phyloP scores from a whole-genome alignment of 2,329 filamentous ascomycete species.

The Colletotrichum paranaense region DNA sequence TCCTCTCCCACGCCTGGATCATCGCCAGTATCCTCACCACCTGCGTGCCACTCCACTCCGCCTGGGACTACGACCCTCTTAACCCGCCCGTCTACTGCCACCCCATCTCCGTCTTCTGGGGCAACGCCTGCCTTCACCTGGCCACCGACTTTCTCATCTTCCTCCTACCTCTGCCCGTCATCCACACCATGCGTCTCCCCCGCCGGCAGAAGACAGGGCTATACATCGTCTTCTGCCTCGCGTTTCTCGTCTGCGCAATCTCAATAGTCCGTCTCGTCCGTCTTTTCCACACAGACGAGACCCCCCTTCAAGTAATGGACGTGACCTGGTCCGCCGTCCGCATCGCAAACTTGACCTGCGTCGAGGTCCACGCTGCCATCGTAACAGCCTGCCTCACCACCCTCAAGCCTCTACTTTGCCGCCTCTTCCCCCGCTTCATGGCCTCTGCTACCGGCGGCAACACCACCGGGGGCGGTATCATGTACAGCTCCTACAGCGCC shows the following conservation, averaged over 20 bases:
- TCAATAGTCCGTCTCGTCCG: slow-evolving; percentile 46
- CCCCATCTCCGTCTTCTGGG: slow-evolving; percentile 39
- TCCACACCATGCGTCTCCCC: slow-evolving; percentile 55
- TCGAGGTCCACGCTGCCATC: slow-evolving; percentile 50
- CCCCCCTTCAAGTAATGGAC: slow-evolving; percentile 36
- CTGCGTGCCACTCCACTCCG: slow-evolving; percentile 37
- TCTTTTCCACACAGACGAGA: slow-evolving; percentile 38
- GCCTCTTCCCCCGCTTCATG: slow-evolving; percentile 42
- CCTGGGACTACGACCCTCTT: slow-evolving; percentile 34
- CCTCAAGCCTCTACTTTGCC: slow-evolving; percentile 51
- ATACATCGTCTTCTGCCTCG: slow-evolving; percentile 52
- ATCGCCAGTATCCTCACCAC: slow-evolving; percentile 38
- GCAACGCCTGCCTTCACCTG: slow-evolving; percentile 39
- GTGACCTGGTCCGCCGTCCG: slow-evolving; percentile 43
- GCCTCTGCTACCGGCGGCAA: background rate
- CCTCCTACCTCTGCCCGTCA: slow-evolving; percentile 53
- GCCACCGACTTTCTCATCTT: slow-evolving; percentile 42
- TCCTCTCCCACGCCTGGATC: slow-evolving; percentile 39
- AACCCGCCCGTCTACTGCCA: slow-evolving; percentile 32
- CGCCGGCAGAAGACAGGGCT: slow-evolving; percentile 52
- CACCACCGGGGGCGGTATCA: background rate
- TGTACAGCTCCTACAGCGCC: background rate
- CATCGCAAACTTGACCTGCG: slow-evolving; percentile 47
- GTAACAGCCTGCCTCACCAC: slow-evolving; percentile 50
- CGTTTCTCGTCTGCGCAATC: slow-evolving; percentile 52